phyloP scores from a whole-genome alignment of 495 filamentous ascomycete species.

The Pyrenula massariospora region DNA sequence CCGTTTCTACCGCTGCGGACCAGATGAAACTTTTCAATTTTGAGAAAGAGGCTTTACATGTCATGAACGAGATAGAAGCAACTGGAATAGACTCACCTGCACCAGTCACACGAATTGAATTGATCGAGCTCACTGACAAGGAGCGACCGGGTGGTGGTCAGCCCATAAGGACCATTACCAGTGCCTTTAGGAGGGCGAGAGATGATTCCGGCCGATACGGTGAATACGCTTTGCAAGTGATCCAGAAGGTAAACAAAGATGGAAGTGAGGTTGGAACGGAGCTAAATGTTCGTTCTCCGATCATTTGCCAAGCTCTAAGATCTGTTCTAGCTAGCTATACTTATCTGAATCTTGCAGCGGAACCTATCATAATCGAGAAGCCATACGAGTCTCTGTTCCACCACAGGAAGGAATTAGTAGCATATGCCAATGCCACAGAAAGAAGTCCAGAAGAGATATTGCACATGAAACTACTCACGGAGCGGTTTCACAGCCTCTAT shows the following conservation, averaged over 20 bases:
- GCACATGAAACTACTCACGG: neutral
- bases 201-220: neutral
- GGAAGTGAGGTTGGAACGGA: neutral
- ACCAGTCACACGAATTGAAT: neutral
- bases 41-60: too few species aligned
- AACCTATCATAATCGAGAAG: slow-evolving; percentile 1
- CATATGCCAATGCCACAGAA: neutral
- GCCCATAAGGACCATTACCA: neutral
- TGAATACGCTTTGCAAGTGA: neutral
- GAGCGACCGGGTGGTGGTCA: neutral
- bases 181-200: neutral
- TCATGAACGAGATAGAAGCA: too few species aligned
- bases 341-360: slow-evolving; percentile 1
- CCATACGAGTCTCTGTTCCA: slow-evolving; percentile 2
- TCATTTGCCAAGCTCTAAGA: neutral
- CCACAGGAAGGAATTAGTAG: slow-evolving; percentile 1
- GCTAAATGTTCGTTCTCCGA: neutral
- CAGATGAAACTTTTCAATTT: too few species aligned
- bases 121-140: neutral
- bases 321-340: neutral
- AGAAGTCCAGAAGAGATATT: neutral
- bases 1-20: neutral
- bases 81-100: neutral
- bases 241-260: neutral
- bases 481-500: neutral